Base-by-base conservation (phyloP, 2,329 filamentous ascomycete genomes). In the Macrophomina pseudophaseolina region DNA sequence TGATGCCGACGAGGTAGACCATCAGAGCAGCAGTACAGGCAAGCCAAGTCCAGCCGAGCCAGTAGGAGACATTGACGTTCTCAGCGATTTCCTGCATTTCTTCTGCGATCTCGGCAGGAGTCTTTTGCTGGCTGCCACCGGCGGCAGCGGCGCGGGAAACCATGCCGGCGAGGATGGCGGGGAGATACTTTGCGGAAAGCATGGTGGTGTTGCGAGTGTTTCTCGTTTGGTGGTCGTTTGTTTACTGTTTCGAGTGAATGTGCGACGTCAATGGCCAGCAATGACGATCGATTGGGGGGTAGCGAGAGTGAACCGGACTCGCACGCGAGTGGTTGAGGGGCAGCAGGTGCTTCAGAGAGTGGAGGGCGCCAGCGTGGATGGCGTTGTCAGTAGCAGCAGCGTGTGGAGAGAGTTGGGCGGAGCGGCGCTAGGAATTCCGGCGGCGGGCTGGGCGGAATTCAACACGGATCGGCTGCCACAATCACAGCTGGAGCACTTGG, bases 1-100 rank as follows among this genome's bases (percentile, higher is more conserved):
- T 83, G 60, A 88, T 84, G 65, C 82, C 79, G 69, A 89, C 77
- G 68, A 90, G 88, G 86, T 92, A 94, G 69, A 89, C 71, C 69
- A 91, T 83, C 72, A 94, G 83, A 59, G 85, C 83, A 42, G 78
- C 84, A 12, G 90, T 85, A 62, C 93, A 82, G 60, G 85, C 84
- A 64, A 87, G 87, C 76, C 91, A 88, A 69, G 78, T 78, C 65
- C 72, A 73, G 44, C 77, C 77, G 8, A 79, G 72, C 69, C 74
- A 79, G 70, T 76, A 72, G 54, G 76, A 73, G 18, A 79, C 75
- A 44, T 77, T 72, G 35, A 74, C 64, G 69, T 79, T 78, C 67
- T 74, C 23, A 9, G 23, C 16, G 35, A 66, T 44, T 48, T 48
- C 46, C 54, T 62, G 38, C 56, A 62, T 60, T 28, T 44, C 9